Evolutionary conservation across 2,329 filamentous ascomycete species (phyloP).

Genomic region (Knufia fluminis): DNA sequence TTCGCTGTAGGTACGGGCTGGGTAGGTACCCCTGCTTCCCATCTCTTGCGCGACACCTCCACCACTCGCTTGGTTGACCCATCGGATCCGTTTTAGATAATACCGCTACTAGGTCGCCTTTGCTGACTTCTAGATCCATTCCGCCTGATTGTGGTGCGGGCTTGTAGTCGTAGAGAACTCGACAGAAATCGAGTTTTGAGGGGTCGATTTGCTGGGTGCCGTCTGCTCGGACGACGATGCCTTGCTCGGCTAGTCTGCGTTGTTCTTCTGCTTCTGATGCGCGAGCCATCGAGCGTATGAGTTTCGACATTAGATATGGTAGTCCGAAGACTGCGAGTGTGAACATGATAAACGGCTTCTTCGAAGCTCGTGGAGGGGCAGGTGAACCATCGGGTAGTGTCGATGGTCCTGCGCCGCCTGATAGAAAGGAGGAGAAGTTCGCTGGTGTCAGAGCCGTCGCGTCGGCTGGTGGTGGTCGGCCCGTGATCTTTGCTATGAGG

Average conservation of each 20-base stretch:
- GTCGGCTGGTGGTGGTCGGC: conserved; percentile 78
- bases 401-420: conserved; percentile 43
- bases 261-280: conserved; percentile 68
- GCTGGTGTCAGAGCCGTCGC: conserved; percentile 79
- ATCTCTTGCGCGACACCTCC: conserved; percentile 84
- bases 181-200: conserved; percentile 90
- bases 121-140: conserved; percentile 83
- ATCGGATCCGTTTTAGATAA: conserved; percentile 86
- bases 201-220: conserved; percentile 58
- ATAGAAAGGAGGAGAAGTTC: conserved; percentile 83
- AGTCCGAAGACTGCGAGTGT: conserved; percentile 87
- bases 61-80: conserved; percentile 92
- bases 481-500: conserved; percentile 82
- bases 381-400: conserved; percentile 57
- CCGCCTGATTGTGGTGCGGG: conserved; percentile 60
- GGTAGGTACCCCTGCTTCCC: conserved; percentile 87
- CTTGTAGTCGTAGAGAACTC: conserved; percentile 85
- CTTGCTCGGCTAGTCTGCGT: conserved; percentile 42
- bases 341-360: conserved; percentile 95
- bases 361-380: conserved; percentile 64
- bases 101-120: conserved; percentile 91
- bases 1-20: conserved; percentile 74
- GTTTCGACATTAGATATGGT: conserved; percentile 93
- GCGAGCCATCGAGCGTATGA: conserved; percentile 75
- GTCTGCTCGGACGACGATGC: conserved; percentile 34